Evolutionary conservation across 2,329 filamentous ascomycete genomes (phyloP).

Genomic region (Helicocarpus griseus): DNA sequence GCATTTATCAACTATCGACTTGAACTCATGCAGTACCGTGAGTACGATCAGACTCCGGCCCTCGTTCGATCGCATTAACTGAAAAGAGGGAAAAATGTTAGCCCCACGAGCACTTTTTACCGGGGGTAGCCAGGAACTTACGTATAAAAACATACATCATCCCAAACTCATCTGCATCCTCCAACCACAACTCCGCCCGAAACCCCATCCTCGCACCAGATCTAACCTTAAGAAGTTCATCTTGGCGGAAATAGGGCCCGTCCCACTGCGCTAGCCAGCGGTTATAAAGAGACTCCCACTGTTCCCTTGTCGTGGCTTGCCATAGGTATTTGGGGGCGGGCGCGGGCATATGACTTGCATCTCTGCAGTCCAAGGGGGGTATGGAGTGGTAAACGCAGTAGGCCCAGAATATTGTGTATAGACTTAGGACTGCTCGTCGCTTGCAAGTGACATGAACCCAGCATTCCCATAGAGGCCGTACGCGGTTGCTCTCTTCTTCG

Average conservation of each 20-base stretch:
- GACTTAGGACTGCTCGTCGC: conserved; percentile 32
- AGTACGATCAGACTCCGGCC: neutral
- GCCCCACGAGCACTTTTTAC: neutral
- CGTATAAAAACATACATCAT: conserved; percentile 31
- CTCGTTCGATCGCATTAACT: neutral
- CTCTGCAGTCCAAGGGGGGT: conserved; percentile 26
- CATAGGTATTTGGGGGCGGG: conserved; percentile 32
- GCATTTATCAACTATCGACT: too few species aligned
- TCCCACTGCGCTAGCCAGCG: conserved; percentile 28
- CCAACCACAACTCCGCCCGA: conserved; percentile 31
- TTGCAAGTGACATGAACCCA: conserved; percentile 47
- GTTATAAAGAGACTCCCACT: conserved; percentile 27
- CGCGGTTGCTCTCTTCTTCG: conserved; percentile 24
- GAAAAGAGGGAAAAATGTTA: neutral
- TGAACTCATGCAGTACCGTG: neutral
- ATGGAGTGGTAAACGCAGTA: conserved; percentile 28
- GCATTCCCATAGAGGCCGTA: conserved; percentile 24
- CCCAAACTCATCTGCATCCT: conserved; percentile 35
- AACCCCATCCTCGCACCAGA: conserved; percentile 22
- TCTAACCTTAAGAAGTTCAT: conserved; percentile 22
- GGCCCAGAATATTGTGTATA: conserved; percentile 32
- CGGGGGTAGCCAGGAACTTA: conserved; percentile 15
- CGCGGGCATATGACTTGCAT: conserved; percentile 31
- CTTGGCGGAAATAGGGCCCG: conserved; percentile 19
- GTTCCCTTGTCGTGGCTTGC: conserved; percentile 22